Base-by-base conservation (phyloP, 495 filamentous ascomycete genomes). In the Penicillium canescens region DNA sequence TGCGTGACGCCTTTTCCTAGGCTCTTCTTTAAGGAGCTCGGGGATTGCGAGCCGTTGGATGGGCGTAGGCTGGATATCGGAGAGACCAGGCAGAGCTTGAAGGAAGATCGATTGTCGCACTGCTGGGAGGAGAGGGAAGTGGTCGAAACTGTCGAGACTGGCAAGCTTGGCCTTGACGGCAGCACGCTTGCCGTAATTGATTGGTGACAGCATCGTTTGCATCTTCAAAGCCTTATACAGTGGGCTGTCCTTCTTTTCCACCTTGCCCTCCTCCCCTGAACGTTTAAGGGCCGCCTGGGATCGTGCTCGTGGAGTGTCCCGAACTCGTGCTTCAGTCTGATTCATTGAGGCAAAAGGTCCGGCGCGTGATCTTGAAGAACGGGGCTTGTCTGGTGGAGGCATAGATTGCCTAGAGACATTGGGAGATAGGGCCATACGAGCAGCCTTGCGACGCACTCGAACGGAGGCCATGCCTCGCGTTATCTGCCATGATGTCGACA, bases 201-300 rank as follows among this genome's bases (percentile, higher is more conserved):
- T 75, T 6, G 84, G 79, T 8, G 85, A 71, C 49, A 98, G 71
- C 0, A 88, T 76, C 40, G 86, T 85, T 67, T 94, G 92, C 94
- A 98, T 98, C 73, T 94, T 98, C 70, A 98, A 76, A 7, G 94
- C 93, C 67, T 95, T 92, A 68, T 84, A 90, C 16, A 78, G 59
- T 9, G 78, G 77, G 54, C 66, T 78, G 3, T 78, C 74, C 65
- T 52, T 72, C 69, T 62, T 80, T 62, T 55, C 61, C 33, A 53
- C 26, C 31, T 61, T 68, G 37, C 66, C 52, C 18, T 68, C 70
- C 7, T 69, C 54, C 59, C 73, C 65, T 33, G 68, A 67, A 44
- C 66, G 65, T 56, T 65, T 75, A 47, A 74, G 62, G 34, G 67
- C 74, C 36, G 71, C 76, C 33, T 67, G 61, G 13, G 70, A 77